Evolutionary conservation across 805 yeast genomes (phyloP).

Genomic region (Candida ovalis): DNA sequence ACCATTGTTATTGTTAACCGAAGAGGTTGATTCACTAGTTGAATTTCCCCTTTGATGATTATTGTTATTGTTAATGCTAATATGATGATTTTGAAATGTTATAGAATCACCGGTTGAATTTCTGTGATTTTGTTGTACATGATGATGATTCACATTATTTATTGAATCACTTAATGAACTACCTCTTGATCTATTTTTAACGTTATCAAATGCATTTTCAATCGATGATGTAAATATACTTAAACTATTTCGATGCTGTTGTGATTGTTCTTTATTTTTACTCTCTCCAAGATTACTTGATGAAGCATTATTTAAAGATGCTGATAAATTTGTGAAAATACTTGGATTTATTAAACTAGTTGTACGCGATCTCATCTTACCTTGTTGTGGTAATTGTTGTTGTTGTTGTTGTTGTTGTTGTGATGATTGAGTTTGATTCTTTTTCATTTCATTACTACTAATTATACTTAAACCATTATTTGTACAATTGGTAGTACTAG

Average conservation of each 20-base stretch:
- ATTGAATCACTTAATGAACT: conserved; percentile 14
- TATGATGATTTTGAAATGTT: no score
- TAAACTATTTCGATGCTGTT: conserved; percentile 16
- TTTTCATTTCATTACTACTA: neutral
- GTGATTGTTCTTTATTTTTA: neutral
- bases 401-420: neutral
- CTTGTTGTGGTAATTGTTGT: neutral
- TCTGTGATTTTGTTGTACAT: conserved; percentile 1
- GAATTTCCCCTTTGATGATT: neutral
- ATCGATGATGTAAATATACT: conserved; percentile 24
- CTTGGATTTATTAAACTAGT: conserved; percentile 28
- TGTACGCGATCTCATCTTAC: conserved; percentile 29
- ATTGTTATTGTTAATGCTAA: no score
- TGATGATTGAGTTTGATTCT: neutral
- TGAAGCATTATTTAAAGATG: neutral
- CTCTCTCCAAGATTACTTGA: neutral
- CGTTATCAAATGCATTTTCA: conserved; percentile 32
- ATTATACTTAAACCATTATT: neutral
- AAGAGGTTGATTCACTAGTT: neutral
- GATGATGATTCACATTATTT: conserved; percentile 3
- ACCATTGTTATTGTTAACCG: no score
- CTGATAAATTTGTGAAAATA: conserved; percentile 14
- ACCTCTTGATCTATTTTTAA: conserved; percentile 30
- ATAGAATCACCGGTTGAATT: no score
- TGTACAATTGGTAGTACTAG: neutral